phyloP scores from a whole-genome alignment of 805 yeast genomes.

The Lachancea fermentati region DNA sequence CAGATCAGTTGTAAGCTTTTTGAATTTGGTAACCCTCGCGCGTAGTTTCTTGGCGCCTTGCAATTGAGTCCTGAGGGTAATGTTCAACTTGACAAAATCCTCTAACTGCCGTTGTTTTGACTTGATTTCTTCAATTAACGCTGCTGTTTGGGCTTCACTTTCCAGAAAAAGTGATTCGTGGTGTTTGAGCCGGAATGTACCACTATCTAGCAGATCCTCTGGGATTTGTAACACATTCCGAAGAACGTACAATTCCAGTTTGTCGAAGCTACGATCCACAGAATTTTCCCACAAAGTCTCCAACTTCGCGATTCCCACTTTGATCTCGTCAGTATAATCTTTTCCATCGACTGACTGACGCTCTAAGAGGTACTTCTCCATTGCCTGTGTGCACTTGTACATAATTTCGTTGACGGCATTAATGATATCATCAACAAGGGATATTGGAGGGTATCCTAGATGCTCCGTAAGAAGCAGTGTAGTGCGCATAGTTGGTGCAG shows the following conservation, averaged over 20 bases:
- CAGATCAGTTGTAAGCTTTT: conserved; percentile 10
- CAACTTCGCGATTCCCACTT: conserved; percentile 71
- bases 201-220: conserved; percentile 51
- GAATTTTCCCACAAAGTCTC: conserved; percentile 71
- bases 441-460: conserved; percentile 75
- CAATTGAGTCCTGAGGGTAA: conserved; percentile 16
- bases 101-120: conserved; percentile 21
- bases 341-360: conserved; percentile 16
- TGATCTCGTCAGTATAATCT: conserved; percentile 48
- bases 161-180: conserved; percentile 47
- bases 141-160: conserved; percentile 8
- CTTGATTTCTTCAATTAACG: conserved; percentile 13
- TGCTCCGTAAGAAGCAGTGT: conserved; percentile 73
- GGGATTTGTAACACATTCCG: conserved; percentile 76
- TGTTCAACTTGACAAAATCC: conserved; percentile 16
- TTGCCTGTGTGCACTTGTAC: conserved; percentile 74
- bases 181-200: conserved; percentile 63
- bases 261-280: conserved; percentile 79
- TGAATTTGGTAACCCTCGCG: conserved; percentile 21
- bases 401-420: conserved; percentile 80
- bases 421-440: conserved; percentile 79
- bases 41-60: conserved; percentile 15
- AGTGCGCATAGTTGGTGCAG: conserved; percentile 35
- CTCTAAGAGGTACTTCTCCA: conserved; percentile 55
- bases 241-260: conserved; percentile 73